Evolutionary conservation across 257 asterid species (phyloP), one percentile per base, ranked within the genome.

Genomic region (Striga asiatica): DNA sequence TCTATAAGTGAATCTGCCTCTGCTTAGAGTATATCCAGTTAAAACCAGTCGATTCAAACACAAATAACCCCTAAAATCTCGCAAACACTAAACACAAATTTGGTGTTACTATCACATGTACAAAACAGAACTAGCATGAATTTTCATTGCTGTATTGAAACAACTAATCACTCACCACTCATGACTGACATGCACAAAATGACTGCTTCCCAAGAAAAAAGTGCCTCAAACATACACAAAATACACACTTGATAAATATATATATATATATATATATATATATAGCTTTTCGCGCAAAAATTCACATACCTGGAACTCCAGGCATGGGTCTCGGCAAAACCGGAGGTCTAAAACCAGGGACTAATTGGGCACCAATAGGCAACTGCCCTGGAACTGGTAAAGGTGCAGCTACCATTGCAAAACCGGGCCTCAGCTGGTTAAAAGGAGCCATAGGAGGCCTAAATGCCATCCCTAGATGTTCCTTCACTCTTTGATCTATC

Each of bases 401-500:
- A 7, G 78, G 95, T 12, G 70, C 48, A 23, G 88, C 83, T 41
- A 81, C 63, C 56, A 68, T 47, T 16, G 91, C 82, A 66, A 84
- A 50, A 54, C 89, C 93, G 22, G 95, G 98, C 74, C 98, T 80
- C 32, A 72, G 10, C 34, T 60, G 88, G 34, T 65, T 37, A 73
- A 71, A 83, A 56, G 93, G 77, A 61, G 74, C 84, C 32, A 70
- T 82, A 8, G 82, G 81, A 52, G 95, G 92, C 70, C 96, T 77
- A 72, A 66, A 91, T 6, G 86, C 96, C n/a, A n/a, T n/a, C 32
- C 94, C 98, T 2, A 91, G 78, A 76, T 91, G 98, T 61, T 91
- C 96, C 83, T 87, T 91, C 41, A 91, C 95, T 43, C 77, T 87
- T 65, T 91, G 98, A 66, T 91, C 98, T 62, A 91, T 82, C 80